Percentiles rank a stretch among this genome's conserved stretches.
These are phyloP conservation scores for Exophiala oligosperma DNA, from an alignment of 2,329 filamentous ascomycete genomes.

Conservation along the genomic window DNA sequence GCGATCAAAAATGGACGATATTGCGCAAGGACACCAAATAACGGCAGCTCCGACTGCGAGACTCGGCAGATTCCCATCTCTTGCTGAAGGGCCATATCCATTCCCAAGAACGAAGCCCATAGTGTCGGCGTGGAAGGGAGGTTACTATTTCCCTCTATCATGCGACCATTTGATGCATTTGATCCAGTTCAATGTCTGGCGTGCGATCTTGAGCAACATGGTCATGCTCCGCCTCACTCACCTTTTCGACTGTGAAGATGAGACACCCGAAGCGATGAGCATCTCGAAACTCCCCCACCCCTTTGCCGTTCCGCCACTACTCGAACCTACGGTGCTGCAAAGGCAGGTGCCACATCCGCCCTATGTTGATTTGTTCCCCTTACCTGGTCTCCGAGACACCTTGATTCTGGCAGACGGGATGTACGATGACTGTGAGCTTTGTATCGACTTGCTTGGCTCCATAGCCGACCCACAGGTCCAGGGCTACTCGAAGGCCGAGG, in stretches of 20 bases:
- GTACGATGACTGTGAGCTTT: slow-evolving; percentile 32
- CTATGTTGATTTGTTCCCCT: slow-evolving; percentile 35
- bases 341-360: slow-evolving; percentile 30
- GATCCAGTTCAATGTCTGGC: slow-evolving; percentile 12
- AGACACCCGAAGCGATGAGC: not conserved
- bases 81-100: not conserved
- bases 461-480: not conserved
- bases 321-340: slow-evolving; percentile 29
- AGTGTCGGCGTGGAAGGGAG: not conserved
- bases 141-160: not conserved
- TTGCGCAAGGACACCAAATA: slow-evolving; percentile 1
- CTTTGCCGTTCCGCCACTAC: slow-evolving; percentile 16
- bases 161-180: slow-evolving; percentile 8
- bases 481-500: not conserved
- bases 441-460: slow-evolving; percentile 25
- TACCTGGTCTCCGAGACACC: slow-evolving; percentile 30
- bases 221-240: slow-evolving; percentile 1
- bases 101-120: not conserved
- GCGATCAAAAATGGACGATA: slow-evolving; percentile 5
- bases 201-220: slow-evolving; percentile 4
- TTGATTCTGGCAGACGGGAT: slow-evolving; percentile 21
- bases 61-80: not conserved
- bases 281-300: not conserved
- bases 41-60: not conserved
- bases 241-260: not conserved